Evolutionary conservation across 768 basidiomycete genomes (phyloP).

Genomic region (Leccinum incarnatum): DNA sequence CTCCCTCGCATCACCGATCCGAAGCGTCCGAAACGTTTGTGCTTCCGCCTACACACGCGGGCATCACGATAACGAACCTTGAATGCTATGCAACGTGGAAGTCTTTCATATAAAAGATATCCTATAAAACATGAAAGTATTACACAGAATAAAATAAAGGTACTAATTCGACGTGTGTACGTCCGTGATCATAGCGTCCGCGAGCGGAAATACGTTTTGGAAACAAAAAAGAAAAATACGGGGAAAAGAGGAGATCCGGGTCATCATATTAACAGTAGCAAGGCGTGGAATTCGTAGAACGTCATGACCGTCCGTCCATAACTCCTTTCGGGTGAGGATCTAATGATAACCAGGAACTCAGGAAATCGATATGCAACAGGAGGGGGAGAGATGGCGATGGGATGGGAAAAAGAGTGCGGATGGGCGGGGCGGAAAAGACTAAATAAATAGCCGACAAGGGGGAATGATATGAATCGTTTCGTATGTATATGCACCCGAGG

Average conservation of each 20-base stretch:
- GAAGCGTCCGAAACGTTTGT: not conserved
- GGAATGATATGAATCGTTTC: not conserved
- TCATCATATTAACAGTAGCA: not conserved
- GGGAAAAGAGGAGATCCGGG: not conserved
- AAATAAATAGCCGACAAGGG: not conserved
- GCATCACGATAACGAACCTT: not conserved
- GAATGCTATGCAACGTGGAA: not conserved
- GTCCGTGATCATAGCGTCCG: not conserved
- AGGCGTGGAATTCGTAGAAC: not conserved
- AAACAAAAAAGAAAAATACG: not conserved
- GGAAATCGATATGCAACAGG: not conserved
- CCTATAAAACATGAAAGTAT: not conserved
- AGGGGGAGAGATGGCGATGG: not conserved
- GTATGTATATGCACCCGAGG: not conserved
- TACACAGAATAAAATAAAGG: not conserved
- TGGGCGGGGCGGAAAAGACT: not conserved
- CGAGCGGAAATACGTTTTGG: not conserved
- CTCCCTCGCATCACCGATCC: not conserved
- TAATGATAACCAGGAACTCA: not conserved
- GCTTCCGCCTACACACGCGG: not conserved
- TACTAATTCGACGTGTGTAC: not conserved
- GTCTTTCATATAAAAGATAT: not conserved
- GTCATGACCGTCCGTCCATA: not conserved
- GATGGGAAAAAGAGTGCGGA: not conserved
- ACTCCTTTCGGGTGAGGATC: not conserved